Evolutionary conservation across 73 alveolate genomes (phyloP), one percentile per base, ranked within the genome.

Genomic region (Paraurostyla sp.): DNA sequence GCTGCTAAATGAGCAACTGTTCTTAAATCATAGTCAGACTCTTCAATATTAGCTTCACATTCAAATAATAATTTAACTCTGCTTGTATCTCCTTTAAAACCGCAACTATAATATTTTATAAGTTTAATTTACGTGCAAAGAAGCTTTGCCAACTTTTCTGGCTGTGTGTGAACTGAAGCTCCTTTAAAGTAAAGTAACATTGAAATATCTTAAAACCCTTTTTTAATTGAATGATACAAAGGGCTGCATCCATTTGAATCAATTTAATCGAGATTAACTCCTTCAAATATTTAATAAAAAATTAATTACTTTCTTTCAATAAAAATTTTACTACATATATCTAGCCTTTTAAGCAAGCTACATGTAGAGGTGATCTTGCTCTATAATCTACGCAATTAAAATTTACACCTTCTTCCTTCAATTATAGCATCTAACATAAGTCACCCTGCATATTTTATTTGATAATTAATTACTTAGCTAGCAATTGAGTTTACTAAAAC

Each of bases 1-100:
- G 90, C 90, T 20, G 90, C 90, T 33, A 80, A 29, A 56, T 80
- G 90, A 4, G 49, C 90, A 56, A 80, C 90, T 56, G 90, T 80
- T 32, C 90, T 50, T 27, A 33, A 54, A 57, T 80, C 90, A 41
- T 54, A 80, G 29, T 80, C 80, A 9, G 82, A 54, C 3, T 38
- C 30, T 41, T 80, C 81, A n/a, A 80, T 54, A 11, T 80, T 33
- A 23, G 48, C 90, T 42, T 80, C 80, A 41, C 80, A 80, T 16
- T 80, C 59, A 54, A 57, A 2, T 36, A 80, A 38, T 11, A 75
- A 46, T 49, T 49, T 75, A 3, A 75, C 71, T 11, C 4, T 22
- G 27, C 30, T 20, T 11, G 73, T 42, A 4, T 75, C 87, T 48
- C 87, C 87, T 30, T 75, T 46, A 49, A 46, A 49, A 7, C 87